Evolutionary conservation across 257 asterid species (phyloP).

Genomic region (Mitragyna speciosa): DNA sequence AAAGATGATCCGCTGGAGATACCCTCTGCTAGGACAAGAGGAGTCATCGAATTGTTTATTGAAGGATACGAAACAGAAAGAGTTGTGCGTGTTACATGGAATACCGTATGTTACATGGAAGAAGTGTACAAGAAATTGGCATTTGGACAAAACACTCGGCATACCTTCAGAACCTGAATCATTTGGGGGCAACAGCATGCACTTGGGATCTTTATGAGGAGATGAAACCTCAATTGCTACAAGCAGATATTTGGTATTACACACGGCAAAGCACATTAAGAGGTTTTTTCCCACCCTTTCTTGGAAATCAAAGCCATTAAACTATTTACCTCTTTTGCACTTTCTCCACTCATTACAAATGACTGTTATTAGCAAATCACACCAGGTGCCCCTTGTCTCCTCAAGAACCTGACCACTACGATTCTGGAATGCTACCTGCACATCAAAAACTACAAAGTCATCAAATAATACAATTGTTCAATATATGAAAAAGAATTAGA

Average conservation of each 20-base stretch:
- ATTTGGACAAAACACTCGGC: not conserved
- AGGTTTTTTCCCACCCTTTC: not conserved
- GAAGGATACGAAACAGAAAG: not conserved
- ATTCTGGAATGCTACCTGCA: slow-evolving; percentile 62
- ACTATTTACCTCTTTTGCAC: slow-evolving; percentile 80
- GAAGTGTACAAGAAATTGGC: not conserved
- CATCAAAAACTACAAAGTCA: slow-evolving; percentile 24
- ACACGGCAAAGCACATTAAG: not conserved
- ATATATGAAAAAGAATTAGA: not conserved
- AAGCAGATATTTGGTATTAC: slow-evolving; percentile 5
- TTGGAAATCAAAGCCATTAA: slow-evolving; percentile 14
- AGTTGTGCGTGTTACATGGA: not conserved
- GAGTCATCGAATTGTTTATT: slow-evolving; percentile 20
- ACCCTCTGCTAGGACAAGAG: slow-evolving; percentile 42
- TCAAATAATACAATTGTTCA: slow-evolving; percentile 6
- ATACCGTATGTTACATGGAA: not conserved
- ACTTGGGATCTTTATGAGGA: slow-evolving; percentile 82
- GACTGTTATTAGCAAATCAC: slow-evolving; percentile 63
- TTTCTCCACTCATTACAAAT: slow-evolving; percentile 94
- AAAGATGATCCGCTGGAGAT: slow-evolving; percentile 64
- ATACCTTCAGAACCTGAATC: slow-evolving; percentile 55
- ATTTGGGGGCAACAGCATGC: slow-evolving; percentile 53
- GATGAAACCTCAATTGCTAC: slow-evolving; percentile 93
- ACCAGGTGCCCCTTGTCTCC: slow-evolving; percentile 89
- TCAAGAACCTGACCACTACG: slow-evolving; percentile 56